Base-by-base conservation (phyloP, 768 basidiomycete species). In the Xerocomellus intermedius region DNA sequence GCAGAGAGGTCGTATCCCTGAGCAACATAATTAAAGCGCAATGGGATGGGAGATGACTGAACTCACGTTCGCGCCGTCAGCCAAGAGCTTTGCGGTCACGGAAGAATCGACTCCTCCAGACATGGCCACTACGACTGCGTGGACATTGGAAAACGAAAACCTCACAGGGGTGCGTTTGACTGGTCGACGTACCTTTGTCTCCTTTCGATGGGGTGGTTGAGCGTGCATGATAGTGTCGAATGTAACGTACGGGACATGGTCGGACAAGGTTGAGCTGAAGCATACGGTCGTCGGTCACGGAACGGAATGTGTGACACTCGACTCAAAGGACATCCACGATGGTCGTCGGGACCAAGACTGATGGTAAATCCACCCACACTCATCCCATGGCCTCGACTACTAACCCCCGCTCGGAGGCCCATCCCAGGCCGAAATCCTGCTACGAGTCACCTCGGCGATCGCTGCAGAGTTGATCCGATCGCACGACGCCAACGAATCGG, bases 51-150 rank as follows among this genome's bases (percentile, higher is more conserved):
- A 46, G 32, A 44, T 0, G 21, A 21, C 13, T 12, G 10, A 36
- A 68, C 72, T 54, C 17, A 89, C 91, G 67, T 87, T 72, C 0
- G 64, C 50, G 2, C 50, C 1, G 42, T 86, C 79, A 14, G 86
- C 77, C 21, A 97, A 74, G 9, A 97, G 72, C 54, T 79, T 77
- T n/a, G 94, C 91, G 2, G 91, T 76, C 12, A 96, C 92, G 2
- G 91, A 93, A 5, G 94, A 96, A 69, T 98, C 95, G 13, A 98
- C 94, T 4, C 95, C 95, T 26, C 95, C 95, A 0, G 92, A 95
- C 90, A 97, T 94, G 21, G 90, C 93, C 8, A 96, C 83, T 7
- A 91, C 82, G 44, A 98, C 94, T 94, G 56, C 4, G 48, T 14
- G 19, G 19, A 50, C 38, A 17, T 52, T 21, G 39, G 39, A 28